Evolutionary conservation across 2,329 filamentous ascomycete species (phyloP), one percentile per base, ranked within the genome.

Genomic region (Celoporthe dispersa): DNA sequence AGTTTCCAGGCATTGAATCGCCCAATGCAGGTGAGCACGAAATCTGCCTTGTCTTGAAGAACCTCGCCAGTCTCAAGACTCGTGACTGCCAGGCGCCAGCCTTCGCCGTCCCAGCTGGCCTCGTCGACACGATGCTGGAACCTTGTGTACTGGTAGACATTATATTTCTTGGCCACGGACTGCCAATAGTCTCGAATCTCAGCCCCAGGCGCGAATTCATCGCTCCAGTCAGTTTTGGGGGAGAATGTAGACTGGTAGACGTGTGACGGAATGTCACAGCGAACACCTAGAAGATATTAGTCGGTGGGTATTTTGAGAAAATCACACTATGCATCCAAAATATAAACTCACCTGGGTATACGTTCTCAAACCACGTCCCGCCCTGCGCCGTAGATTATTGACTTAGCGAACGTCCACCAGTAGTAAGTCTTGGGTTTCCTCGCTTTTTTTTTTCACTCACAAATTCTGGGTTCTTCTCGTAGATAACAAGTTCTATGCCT

Each of bases 171-270:
- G 0, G 90, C 90, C 3, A 91, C 78, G 0, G 78, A 78, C 73
- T 91, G 84, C 88, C 90, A 90, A 76, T 94, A 94, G 22, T 87
- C 84, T 8, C 84, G 80, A 70, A 94, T 93, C 77, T 94, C 91
- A 4, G 80, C 77, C 0, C 91, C 91, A 51, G 87, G 86, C 0
- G 91, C 87, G 75, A 92, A 93, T 70, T 89, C 84, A 74, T 92
- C 88, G 0, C 84, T 85, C 91, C 91, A 94, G 73, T 91, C 83
- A 0, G 85, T 86, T 68, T 93, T 93, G 0, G 90, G 89, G 8
- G 84, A 83, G 76, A 92, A 93, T 0, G 88, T 89, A 9, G 86
- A 87, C 75, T 92, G 90, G 74, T 93, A 93, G 28, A 90, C 89
- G 76, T 92, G 89, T 0, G 90, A 86, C 0, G 91, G 89, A 19